These are phyloP conservation scores for Heterobasidion irregulare DNA, from an alignment of 1,284 basidiomycete species.

Conservation along the genomic window DNA sequence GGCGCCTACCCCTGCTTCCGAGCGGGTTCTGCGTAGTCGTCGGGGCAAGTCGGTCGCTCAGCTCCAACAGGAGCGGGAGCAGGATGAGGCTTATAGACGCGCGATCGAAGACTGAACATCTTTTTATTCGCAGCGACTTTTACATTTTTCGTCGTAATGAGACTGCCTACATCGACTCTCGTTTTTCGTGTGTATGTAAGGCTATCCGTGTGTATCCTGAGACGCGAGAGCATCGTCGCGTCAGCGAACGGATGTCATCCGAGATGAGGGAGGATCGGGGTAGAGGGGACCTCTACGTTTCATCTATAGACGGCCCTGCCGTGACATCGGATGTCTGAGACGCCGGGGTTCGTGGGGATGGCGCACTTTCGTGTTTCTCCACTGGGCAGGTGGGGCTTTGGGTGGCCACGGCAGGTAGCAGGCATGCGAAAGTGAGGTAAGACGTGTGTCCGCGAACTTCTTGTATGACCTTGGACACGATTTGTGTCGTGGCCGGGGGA, in stretches of 20 bases:
- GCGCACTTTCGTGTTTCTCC: background rate
- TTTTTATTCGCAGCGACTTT: background rate
- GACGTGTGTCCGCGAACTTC: constrained; percentile 91
- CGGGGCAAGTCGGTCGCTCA: constrained; percentile 37
- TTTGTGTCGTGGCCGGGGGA: constrained; percentile 28
- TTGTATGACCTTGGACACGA: constrained; percentile 59
- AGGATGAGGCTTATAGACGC: constrained; percentile 38
- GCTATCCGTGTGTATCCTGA: background rate
- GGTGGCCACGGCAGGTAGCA: constrained; percentile 28
- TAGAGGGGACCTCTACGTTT: background rate
- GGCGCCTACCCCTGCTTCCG: background rate
- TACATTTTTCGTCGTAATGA: background rate
- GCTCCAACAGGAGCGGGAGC: constrained; percentile 35
- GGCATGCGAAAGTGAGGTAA: constrained; percentile 84
- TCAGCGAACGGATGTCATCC: background rate
- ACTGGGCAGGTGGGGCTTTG: background rate
- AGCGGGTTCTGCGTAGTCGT: constrained; percentile 29
- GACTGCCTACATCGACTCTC: background rate
- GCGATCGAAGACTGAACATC: constrained; percentile 25
- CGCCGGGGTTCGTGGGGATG: background rate
- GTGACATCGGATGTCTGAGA: background rate
- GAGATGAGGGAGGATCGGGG: no score
- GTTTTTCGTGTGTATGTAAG: background rate
- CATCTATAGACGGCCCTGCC: background rate
- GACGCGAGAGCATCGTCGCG: background rate